Evolutionary conservation across 352 stramenopile genomes (phyloP).

Genomic region (Phytophthora crassamura): DNA sequence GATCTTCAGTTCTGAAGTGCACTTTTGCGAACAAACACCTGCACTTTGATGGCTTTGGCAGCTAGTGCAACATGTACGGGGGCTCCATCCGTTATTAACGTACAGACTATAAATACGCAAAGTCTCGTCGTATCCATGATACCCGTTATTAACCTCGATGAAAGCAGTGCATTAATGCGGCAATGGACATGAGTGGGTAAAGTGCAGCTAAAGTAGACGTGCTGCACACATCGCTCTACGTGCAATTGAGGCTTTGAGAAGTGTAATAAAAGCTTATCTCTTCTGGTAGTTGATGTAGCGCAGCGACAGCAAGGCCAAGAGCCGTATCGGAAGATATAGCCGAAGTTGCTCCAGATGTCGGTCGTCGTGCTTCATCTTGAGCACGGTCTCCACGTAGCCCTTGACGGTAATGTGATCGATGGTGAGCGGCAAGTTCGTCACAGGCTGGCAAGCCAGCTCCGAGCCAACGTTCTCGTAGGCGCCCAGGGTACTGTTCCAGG

Average conservation of each 20-base stretch:
- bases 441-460: constrained; percentile 27
- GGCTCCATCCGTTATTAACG: too few species aligned
- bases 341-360: constrained; percentile 36
- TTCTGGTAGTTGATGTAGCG: constrained; percentile 23
- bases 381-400: constrained; percentile 28
- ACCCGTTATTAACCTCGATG: too few species aligned
- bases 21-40: not conserved
- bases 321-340: constrained; percentile 33
- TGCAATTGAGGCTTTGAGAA: too few species aligned
- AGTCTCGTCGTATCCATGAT: constrained; percentile 1
- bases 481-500: constrained; percentile 25
- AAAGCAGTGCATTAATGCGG: not conserved
- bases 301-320: too few species aligned
- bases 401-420: constrained; percentile 36
- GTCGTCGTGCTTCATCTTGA: constrained; percentile 35
- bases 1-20: constrained; percentile 16
- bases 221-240: too few species aligned
- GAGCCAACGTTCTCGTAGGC: constrained; percentile 26
- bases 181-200: too few species aligned
- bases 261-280: constrained; percentile 1
- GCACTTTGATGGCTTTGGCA: not conserved
- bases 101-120: too few species aligned
- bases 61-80: too few species aligned
- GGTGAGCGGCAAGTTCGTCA: constrained; percentile 18
- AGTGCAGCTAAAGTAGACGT: too few species aligned